Percentiles rank a stretch among this genome's conserved stretches.
Conservation (phyloP, 768 basidiomycete species). For the Podaxis pistillaris region DNA sequence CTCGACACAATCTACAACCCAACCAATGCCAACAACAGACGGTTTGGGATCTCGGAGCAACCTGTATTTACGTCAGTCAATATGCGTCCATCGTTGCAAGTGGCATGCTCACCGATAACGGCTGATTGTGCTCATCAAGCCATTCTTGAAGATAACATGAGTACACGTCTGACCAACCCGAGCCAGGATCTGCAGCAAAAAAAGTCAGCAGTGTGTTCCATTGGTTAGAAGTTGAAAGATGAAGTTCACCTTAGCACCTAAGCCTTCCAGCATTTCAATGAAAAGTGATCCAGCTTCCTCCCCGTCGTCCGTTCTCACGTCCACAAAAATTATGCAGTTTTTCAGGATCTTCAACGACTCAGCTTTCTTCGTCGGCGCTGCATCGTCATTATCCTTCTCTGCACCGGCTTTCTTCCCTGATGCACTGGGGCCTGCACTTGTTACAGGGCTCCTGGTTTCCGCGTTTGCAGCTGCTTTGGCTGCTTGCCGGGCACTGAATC, state of each 20-base stretch:
- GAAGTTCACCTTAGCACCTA: conserved; percentile 74
- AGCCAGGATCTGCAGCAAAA: conserved; percentile 46
- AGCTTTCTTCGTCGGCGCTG: conserved; percentile 23
- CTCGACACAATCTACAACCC: conserved; percentile 88
- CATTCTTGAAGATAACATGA: conserved; percentile 86
- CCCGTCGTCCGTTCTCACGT: conserved; percentile 82
- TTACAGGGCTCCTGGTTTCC: conserved; percentile 18
- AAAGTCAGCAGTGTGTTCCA: background rate
- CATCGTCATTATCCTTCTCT: conserved; percentile 17
- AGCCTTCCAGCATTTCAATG: conserved; percentile 73
- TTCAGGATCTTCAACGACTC: conserved; percentile 56
- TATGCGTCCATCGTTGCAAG: background rate
- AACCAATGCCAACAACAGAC: conserved; percentile 76
- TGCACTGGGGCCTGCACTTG: background rate
- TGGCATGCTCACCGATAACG: conserved; percentile 57
- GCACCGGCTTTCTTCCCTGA: conserved; percentile 21
- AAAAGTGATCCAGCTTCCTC: conserved; percentile 81
- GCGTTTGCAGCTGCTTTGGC: conserved; percentile 24
- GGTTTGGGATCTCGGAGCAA: conserved; percentile 69
- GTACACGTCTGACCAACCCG: conserved; percentile 74
- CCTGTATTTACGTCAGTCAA: conserved; percentile 29
- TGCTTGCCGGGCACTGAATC: conserved; percentile 33
- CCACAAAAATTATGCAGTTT: conserved; percentile 80
- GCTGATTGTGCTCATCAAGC: conserved; percentile 67
- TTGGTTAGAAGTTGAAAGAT: background rate